Base-by-base conservation (phyloP, 805 yeast genomes). In the Candida chauliodis region DNA sequence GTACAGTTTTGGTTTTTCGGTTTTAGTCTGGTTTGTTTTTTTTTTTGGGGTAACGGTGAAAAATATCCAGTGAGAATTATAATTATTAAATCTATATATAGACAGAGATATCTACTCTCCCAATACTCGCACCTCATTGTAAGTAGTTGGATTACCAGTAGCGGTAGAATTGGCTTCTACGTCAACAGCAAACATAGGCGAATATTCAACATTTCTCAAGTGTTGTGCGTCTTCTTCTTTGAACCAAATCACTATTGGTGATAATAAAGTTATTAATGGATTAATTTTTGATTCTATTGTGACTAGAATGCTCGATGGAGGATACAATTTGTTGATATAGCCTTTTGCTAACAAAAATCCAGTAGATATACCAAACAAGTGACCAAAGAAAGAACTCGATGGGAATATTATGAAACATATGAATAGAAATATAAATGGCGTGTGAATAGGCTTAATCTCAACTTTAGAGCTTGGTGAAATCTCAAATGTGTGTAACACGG, bases 301-400 rank as follows among this genome's bases (percentile, higher is more conserved):
- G 43, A 76, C 73, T 8, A 86, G 73, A 2, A 78, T 68, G 47
- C 76, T 68, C 30, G 82, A 73, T 6, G 89, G 86, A 10, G 93
- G 95, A 32, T 76, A 73, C 42, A 87, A 59, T 34, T 70, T 61
- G 24, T 69, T 69, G 40, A 87, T 63, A 47, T 75, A 70, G 10
- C 81, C 87, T 45, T 61, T 59, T 3, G 73, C 80, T 50, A 82
- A 66, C 5, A 76, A 69, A 55, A 73, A 83, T 8, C 96, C 96
- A 9, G 81, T 69, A 3, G 71, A 43, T 29, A 84, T 61, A 4
- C 85, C 91, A 27, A 83, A 71, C 40, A 78, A 63, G 56, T 87
- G 95, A 22, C 95, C 93, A 48, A 82, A 63, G 47, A 85, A 78
- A 41, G 88, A 79, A 3, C 87, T 74, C 7, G 76, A 72, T 1